A percentile compares a stretch with the other conserved stretches of the same genome.
Evolutionary conservation across 352 stramenopile species (phyloP).

Genomic region (Phytophthora colocasiae): DNA sequence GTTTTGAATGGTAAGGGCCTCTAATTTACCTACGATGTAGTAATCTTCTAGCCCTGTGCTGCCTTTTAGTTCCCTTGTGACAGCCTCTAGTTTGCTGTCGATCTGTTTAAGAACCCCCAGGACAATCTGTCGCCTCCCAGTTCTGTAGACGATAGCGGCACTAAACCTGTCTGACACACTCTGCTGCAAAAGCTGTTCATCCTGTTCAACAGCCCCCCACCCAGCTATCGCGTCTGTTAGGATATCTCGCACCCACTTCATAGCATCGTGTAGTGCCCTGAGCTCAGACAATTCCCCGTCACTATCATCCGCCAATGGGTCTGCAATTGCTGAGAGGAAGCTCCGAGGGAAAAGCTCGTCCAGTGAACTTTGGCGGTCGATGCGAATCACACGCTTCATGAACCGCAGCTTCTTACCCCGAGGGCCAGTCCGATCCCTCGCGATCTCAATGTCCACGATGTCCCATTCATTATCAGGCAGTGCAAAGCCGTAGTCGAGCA

Average conservation of each 20-base stretch:
- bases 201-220: constrained; percentile 25
- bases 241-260: constrained; percentile 35
- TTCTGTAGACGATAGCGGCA: constrained; percentile 56
- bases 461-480: constrained; percentile 92
- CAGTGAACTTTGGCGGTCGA: constrained; percentile 57
- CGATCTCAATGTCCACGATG: constrained; percentile 67
- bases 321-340: constrained; percentile 31
- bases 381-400: constrained; percentile 48
- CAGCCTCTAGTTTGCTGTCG: constrained; percentile 36
- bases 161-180: constrained; percentile 34
- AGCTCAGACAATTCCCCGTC: constrained; percentile 6
- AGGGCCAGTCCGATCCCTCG: constrained; percentile 38
- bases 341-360: constrained; percentile 54
- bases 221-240: constrained; percentile 29
- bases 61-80: not conserved
- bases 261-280: constrained; percentile 23
- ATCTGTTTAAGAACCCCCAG: constrained; percentile 45
- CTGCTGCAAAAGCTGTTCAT: constrained; percentile 35
- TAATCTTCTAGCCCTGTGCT: constrained; percentile 6
- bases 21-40: constrained; percentile 13
- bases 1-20: constrained; percentile 19
- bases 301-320: constrained; percentile 26
- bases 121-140: constrained; percentile 54
- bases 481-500: constrained; percentile 94
- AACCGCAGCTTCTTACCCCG: constrained; percentile 53